These are phyloP conservation scores for Trichosanthes truncata DNA, from an alignment of 306 rosid genomes.

Conservation along the genomic window DNA sequence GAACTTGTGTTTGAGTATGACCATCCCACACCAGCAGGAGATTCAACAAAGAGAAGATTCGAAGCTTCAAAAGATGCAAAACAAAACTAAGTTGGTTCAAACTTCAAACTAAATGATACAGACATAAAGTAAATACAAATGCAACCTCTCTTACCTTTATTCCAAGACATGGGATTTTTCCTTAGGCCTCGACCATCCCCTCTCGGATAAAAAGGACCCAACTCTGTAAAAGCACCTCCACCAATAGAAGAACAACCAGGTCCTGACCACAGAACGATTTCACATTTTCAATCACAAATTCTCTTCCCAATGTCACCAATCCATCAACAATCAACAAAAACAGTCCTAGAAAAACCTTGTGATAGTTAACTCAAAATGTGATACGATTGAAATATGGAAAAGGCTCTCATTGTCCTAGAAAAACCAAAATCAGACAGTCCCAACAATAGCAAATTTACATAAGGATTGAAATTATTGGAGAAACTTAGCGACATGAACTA, in stretches of 20 bases:
- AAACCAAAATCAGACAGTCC: background rate
- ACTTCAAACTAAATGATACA: background rate
- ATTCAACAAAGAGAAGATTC: slow-evolving; percentile 81
- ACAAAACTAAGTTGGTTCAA: background rate
- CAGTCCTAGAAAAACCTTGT: background rate
- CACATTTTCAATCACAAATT: background rate
- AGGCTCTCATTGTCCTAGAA: background rate
- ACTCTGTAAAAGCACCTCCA: slow-evolving; percentile 90
- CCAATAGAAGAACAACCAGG: slow-evolving; percentile 94
- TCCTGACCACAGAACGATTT: slow-evolving; percentile 30
- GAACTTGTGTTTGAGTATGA: slow-evolving; percentile 84
- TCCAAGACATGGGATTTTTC: slow-evolving; percentile 67
- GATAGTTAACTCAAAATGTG: background rate
- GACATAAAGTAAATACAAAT: background rate
- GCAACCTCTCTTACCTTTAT: slow-evolving; percentile 36
- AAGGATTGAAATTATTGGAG: background rate
- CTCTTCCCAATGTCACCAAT: background rate
- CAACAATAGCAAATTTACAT: background rate
- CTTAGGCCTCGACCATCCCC: slow-evolving; percentile 73
- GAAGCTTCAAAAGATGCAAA: slow-evolving; percentile 37
- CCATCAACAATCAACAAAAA: background rate
- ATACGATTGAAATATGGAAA: background rate
- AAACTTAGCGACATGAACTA: background rate
- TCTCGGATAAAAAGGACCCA: slow-evolving; percentile 82
- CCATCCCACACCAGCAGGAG: slow-evolving; percentile 98